Percentiles rank a stretch among this genome's conserved stretches.
Evolutionary conservation across 805 yeast species (phyloP).

Genomic region (Metschnikowia kunwiensis): DNA sequence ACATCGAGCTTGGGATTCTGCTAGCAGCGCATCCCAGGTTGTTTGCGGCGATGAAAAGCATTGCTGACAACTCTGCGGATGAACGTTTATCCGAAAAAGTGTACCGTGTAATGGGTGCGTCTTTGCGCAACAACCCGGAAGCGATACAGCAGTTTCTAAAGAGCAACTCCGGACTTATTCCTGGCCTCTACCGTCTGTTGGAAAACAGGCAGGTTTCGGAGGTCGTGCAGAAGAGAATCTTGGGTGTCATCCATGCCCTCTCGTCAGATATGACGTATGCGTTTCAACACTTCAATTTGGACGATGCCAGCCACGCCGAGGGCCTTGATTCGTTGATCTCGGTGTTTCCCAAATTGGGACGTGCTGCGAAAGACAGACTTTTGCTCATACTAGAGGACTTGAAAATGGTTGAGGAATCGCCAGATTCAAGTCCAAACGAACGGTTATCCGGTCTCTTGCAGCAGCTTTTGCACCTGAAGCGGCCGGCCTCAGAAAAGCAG

Average conservation of each 20-base stretch:
- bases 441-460: slow-evolving; percentile 39
- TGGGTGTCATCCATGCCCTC: slow-evolving; percentile 52
- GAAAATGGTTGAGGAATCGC: slow-evolving; percentile 18
- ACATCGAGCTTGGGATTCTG: slow-evolving; percentile 55
- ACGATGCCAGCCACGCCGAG: slow-evolving; percentile 8
- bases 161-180: slow-evolving; percentile 20
- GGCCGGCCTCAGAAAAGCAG: slow-evolving; percentile 34
- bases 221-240: slow-evolving; percentile 42
- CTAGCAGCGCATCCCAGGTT: slow-evolving; percentile 37
- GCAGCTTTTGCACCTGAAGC: slow-evolving; percentile 24
- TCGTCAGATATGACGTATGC: slow-evolving; percentile 36
- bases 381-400: slow-evolving; percentile 48
- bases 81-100: slow-evolving; percentile 46
- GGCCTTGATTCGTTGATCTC: slow-evolving; percentile 27
- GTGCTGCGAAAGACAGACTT: slow-evolving; percentile 35
- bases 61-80: slow-evolving; percentile 17
- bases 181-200: slow-evolving; percentile 23
- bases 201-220: slow-evolving; percentile 19
- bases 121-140: slow-evolving; percentile 71
- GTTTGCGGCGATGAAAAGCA: slow-evolving; percentile 29
- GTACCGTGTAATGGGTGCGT: slow-evolving; percentile 59
- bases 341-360: slow-evolving; percentile 27
- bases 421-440: slow-evolving; percentile 22
- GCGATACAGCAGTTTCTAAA: slow-evolving; percentile 44
- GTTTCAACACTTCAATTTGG: slow-evolving; percentile 22